Evolutionary conservation across 176 grass and related monocot genomes (phyloP).

Genomic region (Coix lacrymajobi): DNA sequence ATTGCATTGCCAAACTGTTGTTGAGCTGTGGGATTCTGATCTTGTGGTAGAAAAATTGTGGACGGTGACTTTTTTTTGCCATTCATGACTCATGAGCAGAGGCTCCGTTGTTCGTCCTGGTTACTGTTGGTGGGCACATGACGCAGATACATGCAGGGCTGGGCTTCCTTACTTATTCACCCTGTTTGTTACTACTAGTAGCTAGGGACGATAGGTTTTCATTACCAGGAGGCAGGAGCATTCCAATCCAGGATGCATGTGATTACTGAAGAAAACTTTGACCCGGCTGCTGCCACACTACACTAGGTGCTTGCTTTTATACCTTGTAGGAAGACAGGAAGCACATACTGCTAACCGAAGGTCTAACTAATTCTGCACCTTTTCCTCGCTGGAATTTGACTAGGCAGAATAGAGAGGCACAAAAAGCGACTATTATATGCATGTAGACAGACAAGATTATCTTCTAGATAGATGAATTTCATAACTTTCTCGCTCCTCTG

Average conservation of each 20-base stretch:
- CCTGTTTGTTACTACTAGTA: background rate
- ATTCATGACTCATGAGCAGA: too few relatives aligned
- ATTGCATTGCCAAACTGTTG: background rate
- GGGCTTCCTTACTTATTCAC: background rate
- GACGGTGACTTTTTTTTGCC: background rate
- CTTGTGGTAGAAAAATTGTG: background rate
- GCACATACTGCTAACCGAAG: background rate
- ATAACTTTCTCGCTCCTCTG: background rate
- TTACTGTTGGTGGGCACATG: background rate
- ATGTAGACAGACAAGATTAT: conserved; percentile 15
- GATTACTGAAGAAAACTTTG: conserved; percentile 1
- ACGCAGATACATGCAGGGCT: background rate
- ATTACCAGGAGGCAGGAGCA: conserved; percentile 24
- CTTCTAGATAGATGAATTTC: conserved; percentile 1
- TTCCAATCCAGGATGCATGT: background rate
- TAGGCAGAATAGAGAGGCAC: conserved; percentile 1
- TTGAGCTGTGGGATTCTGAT: background rate
- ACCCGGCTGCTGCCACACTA: background rate
- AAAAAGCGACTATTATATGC: background rate
- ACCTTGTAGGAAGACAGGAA: background rate
- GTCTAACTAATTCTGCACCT: background rate
- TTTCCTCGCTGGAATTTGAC: conserved; percentile 15
- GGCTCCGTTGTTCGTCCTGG: background rate
- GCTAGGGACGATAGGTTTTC: background rate
- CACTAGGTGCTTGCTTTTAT: conserved; percentile 6